A percentile compares a stretch with the other conserved stretches of the same genome.
Conservation (phyloP, 257 asterid genomes). For the Pogostemon cablin region DNA sequence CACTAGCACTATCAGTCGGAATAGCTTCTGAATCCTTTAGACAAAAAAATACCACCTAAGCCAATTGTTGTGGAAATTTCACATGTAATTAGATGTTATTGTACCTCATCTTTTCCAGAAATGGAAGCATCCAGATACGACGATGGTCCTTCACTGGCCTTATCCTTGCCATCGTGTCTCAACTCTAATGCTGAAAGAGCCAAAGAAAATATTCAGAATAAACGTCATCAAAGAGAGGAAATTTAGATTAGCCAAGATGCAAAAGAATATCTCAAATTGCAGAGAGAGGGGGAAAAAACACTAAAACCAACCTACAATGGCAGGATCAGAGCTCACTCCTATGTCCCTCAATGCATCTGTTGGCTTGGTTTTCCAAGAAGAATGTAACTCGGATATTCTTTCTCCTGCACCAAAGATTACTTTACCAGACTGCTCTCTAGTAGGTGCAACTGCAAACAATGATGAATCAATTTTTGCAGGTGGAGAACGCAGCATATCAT, state of each 20-base stretch:
- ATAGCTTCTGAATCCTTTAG: conserved; percentile 43
- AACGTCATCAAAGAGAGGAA: conserved; percentile 1
- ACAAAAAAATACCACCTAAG: conserved; percentile 13
- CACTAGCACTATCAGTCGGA: conserved; percentile 40
- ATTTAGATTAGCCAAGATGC: conserved; percentile 13
- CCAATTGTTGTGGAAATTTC: conserved; percentile 13
- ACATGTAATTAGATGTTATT: neutral
- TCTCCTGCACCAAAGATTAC: conserved; percentile 33
- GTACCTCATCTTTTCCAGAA: conserved; percentile 49
- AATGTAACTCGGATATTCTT: conserved; percentile 34
- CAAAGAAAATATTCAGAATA: conserved; percentile 26
- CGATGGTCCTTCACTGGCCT: conserved; percentile 37
- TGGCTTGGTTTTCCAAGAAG: conserved; percentile 35
- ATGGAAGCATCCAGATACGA: conserved; percentile 36
- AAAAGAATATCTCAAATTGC: conserved; percentile 18
- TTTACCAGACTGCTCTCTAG: conserved; percentile 37
- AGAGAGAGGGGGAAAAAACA: conserved; percentile 2
- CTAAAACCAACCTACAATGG: conserved; percentile 47
- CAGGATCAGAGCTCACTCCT: conserved; percentile 45
- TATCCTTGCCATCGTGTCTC: conserved; percentile 39
- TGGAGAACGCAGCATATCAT: conserved; percentile 65
- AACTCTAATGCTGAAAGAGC: conserved; percentile 50
- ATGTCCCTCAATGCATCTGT: conserved; percentile 38
- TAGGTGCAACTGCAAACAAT: conserved; percentile 40
- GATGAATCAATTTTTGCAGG: conserved; percentile 49